Base-by-base conservation (phyloP, 768 basidiomycete species). In the Rhodotorula toruloides region DNA sequence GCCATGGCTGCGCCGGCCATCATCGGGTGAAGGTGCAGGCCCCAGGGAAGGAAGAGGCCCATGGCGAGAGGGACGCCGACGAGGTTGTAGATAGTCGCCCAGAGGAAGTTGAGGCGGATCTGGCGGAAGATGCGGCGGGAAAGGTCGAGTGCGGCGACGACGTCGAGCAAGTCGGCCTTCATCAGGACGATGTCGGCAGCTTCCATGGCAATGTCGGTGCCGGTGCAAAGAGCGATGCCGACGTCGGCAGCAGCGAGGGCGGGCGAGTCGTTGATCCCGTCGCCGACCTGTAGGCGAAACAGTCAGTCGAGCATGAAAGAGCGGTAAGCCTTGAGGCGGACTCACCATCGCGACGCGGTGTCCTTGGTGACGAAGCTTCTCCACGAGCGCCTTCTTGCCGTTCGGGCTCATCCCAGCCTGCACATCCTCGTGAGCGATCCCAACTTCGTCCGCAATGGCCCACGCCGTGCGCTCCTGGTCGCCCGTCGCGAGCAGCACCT, bases 1-100 rank as follows among this genome's bases (percentile, higher is more conserved):
- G 96, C 96, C 96, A 99, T 99, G 34, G 93, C 93, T 5, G 87
- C 91, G n/a, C 91, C 94, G 1, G 96, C 91, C 80, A 92, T 85
- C 94, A 98, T 98, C 14, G 96, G 96, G 73, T 92, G 96, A 76
- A 98, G 85, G 77, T 92, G 90, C 36, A 94, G 71, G 21, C 91
- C 91, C 76, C 91, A 83, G 0, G 96, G 96, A 19, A 98, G 82
- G 80, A 99, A 86, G 53, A 98, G 63, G 32, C 96, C 96, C 96
- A 99, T 99, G 29, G 96, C 96, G 52, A 98, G 84, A 25, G 96
- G 96, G 65, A 99, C 94, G 44, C 74, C 74, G 48, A 75, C 58
- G 49, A 75, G 63, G 52, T 75, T 75, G 57, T 74, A 74, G 42
- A 93, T 81, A 76, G 91, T 96, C 21, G 96, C 96, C 93, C 93